A percentile compares a stretch with the other conserved stretches of the same genome.
phyloP scores from a whole-genome alignment of 768 basidiomycete genomes.

The Russula brevipes region DNA sequence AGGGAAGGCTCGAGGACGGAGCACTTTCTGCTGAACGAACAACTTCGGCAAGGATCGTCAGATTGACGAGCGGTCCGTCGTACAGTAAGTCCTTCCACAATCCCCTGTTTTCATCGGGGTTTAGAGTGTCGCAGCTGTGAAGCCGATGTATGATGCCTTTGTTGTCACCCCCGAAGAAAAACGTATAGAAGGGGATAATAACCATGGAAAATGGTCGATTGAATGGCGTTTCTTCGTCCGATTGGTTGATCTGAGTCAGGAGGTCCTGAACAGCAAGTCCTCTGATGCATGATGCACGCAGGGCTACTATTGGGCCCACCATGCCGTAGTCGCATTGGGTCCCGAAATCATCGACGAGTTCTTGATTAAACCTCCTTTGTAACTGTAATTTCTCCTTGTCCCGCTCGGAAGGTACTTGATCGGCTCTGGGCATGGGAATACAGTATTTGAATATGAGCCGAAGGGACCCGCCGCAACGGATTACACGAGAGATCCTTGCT shows the following conservation, averaged over 20 bases:
- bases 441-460: conserved; percentile 4
- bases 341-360: neutral
- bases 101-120: neutral
- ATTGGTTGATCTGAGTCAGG: neutral
- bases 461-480: conserved; percentile 1
- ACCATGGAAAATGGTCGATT: neutral
- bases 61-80: conserved; percentile 12
- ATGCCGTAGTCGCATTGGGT: neutral
- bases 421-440: no score
- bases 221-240: no score
- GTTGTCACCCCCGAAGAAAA: neutral
- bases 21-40: neutral
- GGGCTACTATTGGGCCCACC: neutral
- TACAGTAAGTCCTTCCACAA: neutral
- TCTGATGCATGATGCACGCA: conserved; percentile 8
- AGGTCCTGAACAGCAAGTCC: conserved; percentile 2
- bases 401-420: neutral
- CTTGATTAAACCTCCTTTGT: neutral
- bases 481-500: neutral
- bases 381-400: neutral
- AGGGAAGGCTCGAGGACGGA: neutral
- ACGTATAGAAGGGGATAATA: conserved; percentile 1
- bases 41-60: neutral
- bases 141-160: no score
- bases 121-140: no score